A percentile compares a stretch with the other conserved stretches of the same genome.
These are phyloP conservation scores for Chlorophyllum brunneum DNA, from an alignment of 768 basidiomycete genomes.

Conservation along the genomic window DNA sequence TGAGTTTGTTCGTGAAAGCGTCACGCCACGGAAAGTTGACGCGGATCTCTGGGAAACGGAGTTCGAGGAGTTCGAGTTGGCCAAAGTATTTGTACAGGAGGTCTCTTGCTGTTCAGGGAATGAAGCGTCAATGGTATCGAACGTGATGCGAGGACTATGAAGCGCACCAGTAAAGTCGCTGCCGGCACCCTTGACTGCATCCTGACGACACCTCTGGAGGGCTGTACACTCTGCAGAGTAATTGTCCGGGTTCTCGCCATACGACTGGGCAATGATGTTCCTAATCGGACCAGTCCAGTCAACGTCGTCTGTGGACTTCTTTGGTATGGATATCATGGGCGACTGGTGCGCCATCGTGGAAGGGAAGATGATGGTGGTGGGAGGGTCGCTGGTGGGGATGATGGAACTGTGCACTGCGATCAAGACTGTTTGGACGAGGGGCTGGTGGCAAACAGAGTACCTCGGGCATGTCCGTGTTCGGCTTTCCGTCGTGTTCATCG, in stretches of 20 bases:
- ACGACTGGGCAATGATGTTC: conserved; percentile 82
- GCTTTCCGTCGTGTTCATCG: conserved; percentile 23
- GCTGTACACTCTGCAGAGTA: conserved; percentile 81
- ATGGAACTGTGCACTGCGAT: conserved; percentile 11
- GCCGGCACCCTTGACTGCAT: conserved; percentile 94
- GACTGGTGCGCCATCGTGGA: conserved; percentile 68
- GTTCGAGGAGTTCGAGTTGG: conserved; percentile 93
- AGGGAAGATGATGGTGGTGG: conserved; percentile 2
- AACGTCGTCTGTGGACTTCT: conserved; percentile 93
- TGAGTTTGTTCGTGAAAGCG: conserved; percentile 92
- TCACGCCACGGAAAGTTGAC: conserved; percentile 97
- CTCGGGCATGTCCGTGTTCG: conserved; percentile 10
- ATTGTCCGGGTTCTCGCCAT: conserved; percentile 88
- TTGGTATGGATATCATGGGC: conserved; percentile 89
- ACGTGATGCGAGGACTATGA: neutral
- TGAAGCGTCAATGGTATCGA: neutral
- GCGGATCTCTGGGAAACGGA: conserved; percentile 94
- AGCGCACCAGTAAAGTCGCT: conserved; percentile 87
- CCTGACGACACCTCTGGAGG: conserved; percentile 89
- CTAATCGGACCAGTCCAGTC: conserved; percentile 93
- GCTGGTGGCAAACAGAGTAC: conserved; percentile 21
- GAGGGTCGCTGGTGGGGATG: neutral
- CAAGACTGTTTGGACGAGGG: conserved; percentile 17
- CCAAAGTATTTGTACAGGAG: conserved; percentile 99
- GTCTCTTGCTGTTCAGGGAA: conserved; percentile 61